Evolutionary conservation across 139 green algal species (phyloP).

Genomic region (Deuterostichococcus epilithicus): DNA sequence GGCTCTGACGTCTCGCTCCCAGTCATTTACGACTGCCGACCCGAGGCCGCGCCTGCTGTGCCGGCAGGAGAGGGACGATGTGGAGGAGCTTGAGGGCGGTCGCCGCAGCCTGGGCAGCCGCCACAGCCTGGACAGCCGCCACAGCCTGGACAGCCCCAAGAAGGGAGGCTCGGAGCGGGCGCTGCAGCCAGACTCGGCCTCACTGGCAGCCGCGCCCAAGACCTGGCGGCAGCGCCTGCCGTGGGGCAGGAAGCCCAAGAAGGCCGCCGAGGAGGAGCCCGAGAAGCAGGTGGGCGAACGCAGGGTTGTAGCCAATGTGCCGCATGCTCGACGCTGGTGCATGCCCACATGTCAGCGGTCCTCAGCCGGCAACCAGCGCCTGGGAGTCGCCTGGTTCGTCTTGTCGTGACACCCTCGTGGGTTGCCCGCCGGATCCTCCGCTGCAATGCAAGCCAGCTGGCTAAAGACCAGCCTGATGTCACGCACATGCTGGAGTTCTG

Average conservation of each 20-base stretch:
- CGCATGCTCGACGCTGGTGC: too few species aligned
- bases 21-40: too few species aligned
- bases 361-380: too few species aligned
- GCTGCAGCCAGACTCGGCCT: not conserved
- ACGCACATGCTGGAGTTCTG: too few species aligned
- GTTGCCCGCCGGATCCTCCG: too few species aligned
- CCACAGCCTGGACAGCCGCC: not conserved
- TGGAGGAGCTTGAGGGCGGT: not conserved
- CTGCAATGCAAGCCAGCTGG: not conserved
- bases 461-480: too few species aligned
- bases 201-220: not conserved
- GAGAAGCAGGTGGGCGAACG: not conserved
- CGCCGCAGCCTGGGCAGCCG: not conserved
- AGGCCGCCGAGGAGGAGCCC: not conserved
- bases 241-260: not conserved
- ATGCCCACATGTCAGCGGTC: too few species aligned
- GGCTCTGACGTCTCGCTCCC: too few species aligned
- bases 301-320: constrained; percentile 23
- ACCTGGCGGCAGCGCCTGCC: not conserved
- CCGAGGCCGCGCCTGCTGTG: not conserved
- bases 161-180: not conserved
- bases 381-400: too few species aligned
- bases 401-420: too few species aligned
- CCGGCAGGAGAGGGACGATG: not conserved
- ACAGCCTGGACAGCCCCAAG: constrained; percentile 1